Evolutionary conservation across 2,329 filamentous ascomycete genomes (phyloP), one percentile per base, ranked within the genome.

Genomic region (Aspergillus arachidicola): DNA sequence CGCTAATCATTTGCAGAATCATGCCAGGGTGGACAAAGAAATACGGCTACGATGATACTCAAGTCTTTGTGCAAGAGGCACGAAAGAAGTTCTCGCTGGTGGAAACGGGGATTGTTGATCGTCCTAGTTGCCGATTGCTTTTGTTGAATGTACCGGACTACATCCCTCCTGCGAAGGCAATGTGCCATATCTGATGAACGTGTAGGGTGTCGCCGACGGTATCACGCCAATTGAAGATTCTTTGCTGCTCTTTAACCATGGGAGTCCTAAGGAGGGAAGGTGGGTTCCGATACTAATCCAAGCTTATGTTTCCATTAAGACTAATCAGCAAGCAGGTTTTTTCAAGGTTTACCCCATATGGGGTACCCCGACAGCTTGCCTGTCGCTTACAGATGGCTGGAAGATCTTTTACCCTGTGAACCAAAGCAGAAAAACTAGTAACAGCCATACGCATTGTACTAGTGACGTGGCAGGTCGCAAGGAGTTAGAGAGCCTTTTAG

Each of bases 211-310:
- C 4, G 79, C 83, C 59, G 88, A 91, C 68, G 88, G 87, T 0
- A 76, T 90, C 51, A 89, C 89, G 81, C 88, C 88, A 0, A 88
- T 91, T 62, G 88, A 91, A 71, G 88, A 91, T 71, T 88, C 83
- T 16, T 84, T 88, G 78, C 76, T 91, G 58, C 77, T 90, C 59
- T 85, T 89, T 67, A 86, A 89, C 73, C 83, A 89, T 67, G 88
- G 88, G 2, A 82, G 80, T 36, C 86, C 87, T 14, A 91, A 91
- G 78, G 88, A 90, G 75, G 86, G 82, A 12, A 81, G 88, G 56
- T 89, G 56, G 9, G 64, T 16, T 32, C 12, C 30, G 21, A 38
- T 55, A 28, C 7, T 4, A 12, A 21, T 14, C 32, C 21, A n/a
- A 21, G 16, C 6, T 32, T 23, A 7, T 66, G 58, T 68, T 57